Conservation (phyloP, 108 stramenopile species). For the Cyclotella sp. region DNA sequence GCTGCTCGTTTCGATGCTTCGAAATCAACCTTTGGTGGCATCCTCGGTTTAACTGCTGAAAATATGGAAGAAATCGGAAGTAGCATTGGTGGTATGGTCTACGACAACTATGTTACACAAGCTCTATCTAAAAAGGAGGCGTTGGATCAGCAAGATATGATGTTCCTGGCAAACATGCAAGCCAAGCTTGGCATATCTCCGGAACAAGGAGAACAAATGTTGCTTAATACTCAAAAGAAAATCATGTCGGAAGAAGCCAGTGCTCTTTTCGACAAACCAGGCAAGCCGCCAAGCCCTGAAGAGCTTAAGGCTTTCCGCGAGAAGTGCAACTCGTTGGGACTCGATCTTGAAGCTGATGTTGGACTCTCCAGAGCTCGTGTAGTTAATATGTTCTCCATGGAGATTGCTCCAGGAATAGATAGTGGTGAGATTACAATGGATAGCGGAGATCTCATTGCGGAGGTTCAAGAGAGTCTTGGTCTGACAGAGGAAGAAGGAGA, state of each 20-base stretch:
- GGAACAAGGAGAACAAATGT: conserved; percentile 76
- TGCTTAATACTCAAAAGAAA: conserved; percentile 83
- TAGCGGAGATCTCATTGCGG: conserved; percentile 66
- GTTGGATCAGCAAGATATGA: conserved; percentile 94
- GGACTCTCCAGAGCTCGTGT: conserved; percentile 73
- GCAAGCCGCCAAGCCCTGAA: conserved; percentile 58
- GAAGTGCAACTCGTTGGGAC: conserved; percentile 87
- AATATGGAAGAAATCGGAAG: conserved; percentile 83
- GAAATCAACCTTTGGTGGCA: conserved; percentile 78
- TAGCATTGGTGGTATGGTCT: conserved; percentile 81
- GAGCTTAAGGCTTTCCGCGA: conserved; percentile 85
- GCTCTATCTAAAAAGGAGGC: conserved; percentile 79
- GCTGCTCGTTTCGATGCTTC: conserved; percentile 77
- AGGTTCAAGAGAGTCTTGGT: conserved; percentile 88
- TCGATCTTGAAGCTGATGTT: conserved; percentile 78
- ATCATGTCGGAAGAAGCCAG: conserved; percentile 83
- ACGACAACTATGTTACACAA: conserved; percentile 88
- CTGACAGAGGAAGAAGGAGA: conserved; percentile 76
- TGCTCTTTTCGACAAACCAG: conserved; percentile 50
- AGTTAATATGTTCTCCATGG: conserved; percentile 74
- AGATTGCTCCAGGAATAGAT: conserved; percentile 78
- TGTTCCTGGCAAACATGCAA: conserved; percentile 92
- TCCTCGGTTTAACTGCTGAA: conserved; percentile 78
- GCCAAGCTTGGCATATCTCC: conserved; percentile 79
- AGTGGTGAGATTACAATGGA: conserved; percentile 81